A percentile compares a stretch with the other conserved stretches of the same genome.
Conservation (phyloP, 2,329 filamentous ascomycete species). For the Fusarium sp. region DNA sequence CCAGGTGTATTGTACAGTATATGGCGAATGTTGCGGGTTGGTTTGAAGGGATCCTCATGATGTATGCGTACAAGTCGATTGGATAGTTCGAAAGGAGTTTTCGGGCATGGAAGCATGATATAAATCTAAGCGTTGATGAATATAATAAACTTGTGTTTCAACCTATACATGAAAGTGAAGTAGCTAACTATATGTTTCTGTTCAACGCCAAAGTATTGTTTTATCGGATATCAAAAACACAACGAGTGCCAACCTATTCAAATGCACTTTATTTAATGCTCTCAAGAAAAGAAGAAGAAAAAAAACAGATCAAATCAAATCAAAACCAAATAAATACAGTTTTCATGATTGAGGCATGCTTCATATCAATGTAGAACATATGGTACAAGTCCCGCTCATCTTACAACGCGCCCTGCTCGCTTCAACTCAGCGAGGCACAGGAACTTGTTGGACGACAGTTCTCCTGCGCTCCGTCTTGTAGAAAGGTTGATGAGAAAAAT, state of each 20-base stretch:
- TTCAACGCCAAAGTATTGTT: conserved; percentile 4
- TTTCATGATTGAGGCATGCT: neutral
- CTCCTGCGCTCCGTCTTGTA: conserved; percentile 32
- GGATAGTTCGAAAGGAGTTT: conserved; percentile 21
- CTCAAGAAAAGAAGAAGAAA: no score
- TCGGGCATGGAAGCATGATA: conserved; percentile 7
- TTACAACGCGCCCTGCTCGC: neutral
- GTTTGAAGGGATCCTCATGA: conserved; percentile 5
- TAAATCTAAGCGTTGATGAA: conserved; percentile 10
- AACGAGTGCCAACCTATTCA: conserved; percentile 11
- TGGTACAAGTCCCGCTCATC: neutral
- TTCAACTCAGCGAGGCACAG: conserved; percentile 25
- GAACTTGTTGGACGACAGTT: conserved; percentile 21
- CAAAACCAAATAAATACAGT: no score
- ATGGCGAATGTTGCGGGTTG: conserved; percentile 4
- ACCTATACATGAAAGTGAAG: conserved; percentile 7
- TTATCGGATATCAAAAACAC: conserved; percentile 9
- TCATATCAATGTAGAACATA: conserved; percentile 1
- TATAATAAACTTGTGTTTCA: conserved; percentile 8
- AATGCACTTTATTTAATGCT: neutral
- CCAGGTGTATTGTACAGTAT: conserved; percentile 11
- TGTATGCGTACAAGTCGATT: conserved; percentile 9
- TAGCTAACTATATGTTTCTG: neutral
- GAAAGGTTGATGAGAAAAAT: conserved; percentile 29
- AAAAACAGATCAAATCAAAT: neutral